Evolutionary conservation across 768 basidiomycete species (phyloP).

Genomic region (Suillus discolor): DNA sequence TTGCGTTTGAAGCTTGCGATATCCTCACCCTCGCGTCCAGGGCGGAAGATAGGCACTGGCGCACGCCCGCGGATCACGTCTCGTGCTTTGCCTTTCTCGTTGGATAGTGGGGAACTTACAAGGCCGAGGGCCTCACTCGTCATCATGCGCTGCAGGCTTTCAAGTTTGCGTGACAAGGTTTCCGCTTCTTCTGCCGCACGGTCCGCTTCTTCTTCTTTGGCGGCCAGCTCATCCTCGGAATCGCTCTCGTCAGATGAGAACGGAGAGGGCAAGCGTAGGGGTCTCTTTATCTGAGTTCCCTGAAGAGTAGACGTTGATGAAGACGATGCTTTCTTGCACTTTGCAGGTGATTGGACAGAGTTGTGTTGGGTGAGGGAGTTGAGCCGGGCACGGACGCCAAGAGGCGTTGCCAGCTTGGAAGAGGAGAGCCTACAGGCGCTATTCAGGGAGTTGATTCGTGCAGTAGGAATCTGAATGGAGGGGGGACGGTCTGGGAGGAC

Average conservation of each 20-base stretch:
- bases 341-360: conserved; percentile 38
- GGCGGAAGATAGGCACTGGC: conserved; percentile 16
- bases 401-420: conserved; percentile 52
- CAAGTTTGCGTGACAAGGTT: conserved; percentile 64
- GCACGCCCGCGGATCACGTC: conserved; percentile 48
- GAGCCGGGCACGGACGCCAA: conserved; percentile 70
- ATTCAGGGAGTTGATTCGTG: conserved; percentile 4
- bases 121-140: conserved; percentile 75
- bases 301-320: conserved; percentile 78
- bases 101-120: conserved; percentile 42
- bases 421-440: conserved; percentile 32
- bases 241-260: conserved; percentile 60
- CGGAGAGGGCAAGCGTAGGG: conserved; percentile 46
- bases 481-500: conserved; percentile 12
- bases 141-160: conserved; percentile 70
- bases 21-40: conserved; percentile 19
- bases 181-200: conserved; percentile 68
- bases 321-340: conserved; percentile 51
- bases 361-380: conserved; percentile 65
- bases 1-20: conserved; percentile 27
- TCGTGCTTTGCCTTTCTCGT: conserved; percentile 40
- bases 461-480: conserved; percentile 3
- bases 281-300: conserved; percentile 42
- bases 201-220: conserved; percentile 71
- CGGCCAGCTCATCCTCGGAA: conserved; percentile 55